Evolutionary conservation across 805 yeast species (phyloP).

Genomic region (Candida takata): DNA sequence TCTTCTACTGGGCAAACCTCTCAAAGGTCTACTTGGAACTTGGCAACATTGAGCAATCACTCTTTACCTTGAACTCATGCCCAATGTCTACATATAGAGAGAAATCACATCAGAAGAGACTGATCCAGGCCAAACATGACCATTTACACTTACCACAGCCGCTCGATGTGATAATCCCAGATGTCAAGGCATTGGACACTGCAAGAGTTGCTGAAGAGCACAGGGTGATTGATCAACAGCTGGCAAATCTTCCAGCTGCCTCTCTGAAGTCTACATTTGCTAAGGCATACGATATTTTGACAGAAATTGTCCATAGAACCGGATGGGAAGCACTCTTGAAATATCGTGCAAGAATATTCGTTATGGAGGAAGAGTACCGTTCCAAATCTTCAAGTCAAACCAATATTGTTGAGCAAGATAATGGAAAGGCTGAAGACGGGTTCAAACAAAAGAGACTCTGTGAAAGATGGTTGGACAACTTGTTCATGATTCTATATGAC

Average conservation of each 20-base stretch:
- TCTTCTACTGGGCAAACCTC: conserved; percentile 64
- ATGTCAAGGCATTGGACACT: conserved; percentile 62
- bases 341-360: conserved; percentile 55
- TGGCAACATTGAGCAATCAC: conserved; percentile 64
- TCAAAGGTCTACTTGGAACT: conserved; percentile 56
- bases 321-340: conserved; percentile 69
- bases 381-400: conserved; percentile 19
- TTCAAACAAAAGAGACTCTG: conserved; percentile 60
- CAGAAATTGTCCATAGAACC: conserved; percentile 55
- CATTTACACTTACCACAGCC: conserved; percentile 73
- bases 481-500: conserved; percentile 62
- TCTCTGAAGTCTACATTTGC: conserved; percentile 54
- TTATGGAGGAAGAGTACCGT: conserved; percentile 61
- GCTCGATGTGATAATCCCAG: conserved; percentile 61
- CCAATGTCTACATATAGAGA: conserved; percentile 73
- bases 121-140: conserved; percentile 44
- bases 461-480: conserved; percentile 68
- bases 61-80: conserved; percentile 67
- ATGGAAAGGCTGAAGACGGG: conserved; percentile 26
- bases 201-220: conserved; percentile 61
- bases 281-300: conserved; percentile 50
- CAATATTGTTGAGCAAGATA: conserved; percentile 3
- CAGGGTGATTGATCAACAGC: conserved; percentile 51
- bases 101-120: conserved; percentile 52
- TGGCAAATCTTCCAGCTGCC: conserved; percentile 61